Conservation (phyloP, 257 asterid species). For the Solanum peruvianum region DNA sequence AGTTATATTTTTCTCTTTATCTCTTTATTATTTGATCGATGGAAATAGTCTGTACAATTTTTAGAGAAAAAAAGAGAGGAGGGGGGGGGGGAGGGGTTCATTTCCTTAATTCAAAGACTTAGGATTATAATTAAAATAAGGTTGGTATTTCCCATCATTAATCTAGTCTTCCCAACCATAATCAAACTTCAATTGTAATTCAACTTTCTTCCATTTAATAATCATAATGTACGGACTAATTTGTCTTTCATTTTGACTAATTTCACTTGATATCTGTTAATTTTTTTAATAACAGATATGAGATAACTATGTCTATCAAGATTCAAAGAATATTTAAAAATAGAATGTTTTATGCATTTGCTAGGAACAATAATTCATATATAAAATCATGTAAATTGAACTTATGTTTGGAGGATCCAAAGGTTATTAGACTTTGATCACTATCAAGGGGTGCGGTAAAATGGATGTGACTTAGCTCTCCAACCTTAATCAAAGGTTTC, state of each 20-base stretch:
- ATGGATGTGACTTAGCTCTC: not conserved
- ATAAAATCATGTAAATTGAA: not conserved
- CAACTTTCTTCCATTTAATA: not conserved
- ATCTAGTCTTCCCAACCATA: not conserved
- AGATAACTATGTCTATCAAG: not conserved
- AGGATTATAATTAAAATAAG: not conserved
- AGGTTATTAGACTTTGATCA: not conserved
- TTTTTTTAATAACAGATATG: fast-evolving
- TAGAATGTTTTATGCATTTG: not conserved
- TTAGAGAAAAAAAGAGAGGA: too few species aligned
- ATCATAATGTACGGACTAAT: not conserved
- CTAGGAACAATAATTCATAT: not conserved
- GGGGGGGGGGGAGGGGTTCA: too few species aligned
- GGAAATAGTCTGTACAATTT: too few species aligned
- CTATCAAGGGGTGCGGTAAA: not conserved
- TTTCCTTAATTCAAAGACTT: not conserved
- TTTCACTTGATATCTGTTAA: too few species aligned
- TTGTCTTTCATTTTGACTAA: too few species aligned
- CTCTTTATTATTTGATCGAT: too few species aligned
- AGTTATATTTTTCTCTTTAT: not conserved
- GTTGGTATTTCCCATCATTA: not conserved
- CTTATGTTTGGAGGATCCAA: not conserved
- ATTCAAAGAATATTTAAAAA: not conserved
- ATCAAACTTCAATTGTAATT: not conserved
- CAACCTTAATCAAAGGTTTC: not conserved